Conservation (phyloP, 2,329 filamentous ascomycete species). For the Trichoderma sp. region DNA sequence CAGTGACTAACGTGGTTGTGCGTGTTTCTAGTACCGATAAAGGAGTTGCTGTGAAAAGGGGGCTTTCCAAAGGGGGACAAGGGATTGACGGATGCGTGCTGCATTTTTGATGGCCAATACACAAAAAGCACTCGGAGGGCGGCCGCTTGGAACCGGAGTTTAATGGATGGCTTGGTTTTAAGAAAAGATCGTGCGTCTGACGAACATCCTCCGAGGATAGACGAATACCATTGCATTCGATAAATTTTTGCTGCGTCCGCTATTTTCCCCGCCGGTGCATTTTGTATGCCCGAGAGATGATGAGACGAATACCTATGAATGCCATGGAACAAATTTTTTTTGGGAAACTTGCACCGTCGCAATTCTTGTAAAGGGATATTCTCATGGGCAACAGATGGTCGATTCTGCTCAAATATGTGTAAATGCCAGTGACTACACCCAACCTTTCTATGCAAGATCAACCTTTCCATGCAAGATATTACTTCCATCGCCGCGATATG, state of each 20-base stretch:
- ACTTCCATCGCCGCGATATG: neutral
- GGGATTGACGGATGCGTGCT: slow-evolving; percentile 34
- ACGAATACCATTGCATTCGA: slow-evolving; percentile 50
- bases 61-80: slow-evolving; percentile 31
- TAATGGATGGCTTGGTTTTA: slow-evolving; percentile 51
- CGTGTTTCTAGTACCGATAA: slow-evolving; percentile 45
- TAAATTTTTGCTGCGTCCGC: slow-evolving; percentile 29
- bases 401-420: neutral
- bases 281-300: neutral
- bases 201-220: slow-evolving; percentile 50
- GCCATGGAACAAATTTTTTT: neutral
- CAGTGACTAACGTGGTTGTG: slow-evolving; percentile 31
- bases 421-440: neutral
- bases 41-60: slow-evolving; percentile 30
- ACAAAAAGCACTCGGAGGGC: slow-evolving; percentile 47
- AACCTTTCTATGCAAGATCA: neutral
- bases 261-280: neutral
- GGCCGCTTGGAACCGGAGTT: slow-evolving; percentile 53
- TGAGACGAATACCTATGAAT: slow-evolving; percentile 18
- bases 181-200: slow-evolving; percentile 48
- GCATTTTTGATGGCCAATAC: slow-evolving; percentile 41
- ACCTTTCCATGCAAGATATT: neutral
- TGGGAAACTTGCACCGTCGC: neutral
- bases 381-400: neutral
- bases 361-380: neutral